Percentiles rank a stretch among this genome's conserved stretches.
These are phyloP conservation scores for Picea sitchensis DNA, from an alignment of 75 land plant species.

Conservation along the genomic window DNA sequence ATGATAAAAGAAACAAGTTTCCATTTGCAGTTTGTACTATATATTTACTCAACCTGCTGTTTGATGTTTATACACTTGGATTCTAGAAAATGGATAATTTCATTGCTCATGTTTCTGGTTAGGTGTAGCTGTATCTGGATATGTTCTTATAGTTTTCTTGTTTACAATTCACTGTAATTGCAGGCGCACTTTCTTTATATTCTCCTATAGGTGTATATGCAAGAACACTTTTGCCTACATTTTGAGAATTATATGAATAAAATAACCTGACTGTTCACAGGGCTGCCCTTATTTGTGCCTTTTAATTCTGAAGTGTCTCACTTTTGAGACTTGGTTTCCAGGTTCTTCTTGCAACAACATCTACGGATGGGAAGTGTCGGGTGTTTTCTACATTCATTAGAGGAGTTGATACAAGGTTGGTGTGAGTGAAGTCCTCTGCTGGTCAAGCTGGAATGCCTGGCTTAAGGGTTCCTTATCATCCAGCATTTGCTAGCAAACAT, in stretches of 20 bases:
- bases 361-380: slow-evolving; percentile 96
- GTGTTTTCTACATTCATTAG: slow-evolving; percentile 94
- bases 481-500: not conserved
- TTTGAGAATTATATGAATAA: not conserved
- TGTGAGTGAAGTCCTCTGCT: not conserved
- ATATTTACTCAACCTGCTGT: not conserved
- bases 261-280: not conserved
- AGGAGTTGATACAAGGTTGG: slow-evolving; percentile 87
- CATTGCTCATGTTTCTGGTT: not conserved
- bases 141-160: not conserved
- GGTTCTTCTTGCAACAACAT: slow-evolving; percentile 97
- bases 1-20: not conserved
- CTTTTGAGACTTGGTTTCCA: slow-evolving; percentile 19
- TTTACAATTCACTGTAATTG: not conserved
- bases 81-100: not conserved
- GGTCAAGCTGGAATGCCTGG: not conserved
- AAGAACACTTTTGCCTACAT: not conserved
- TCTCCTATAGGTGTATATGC: not conserved
- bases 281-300: not conserved
- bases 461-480: too few species aligned
- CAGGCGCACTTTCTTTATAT: not conserved
- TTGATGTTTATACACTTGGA: not conserved
- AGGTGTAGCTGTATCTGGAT: not conserved
- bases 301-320: not conserved
- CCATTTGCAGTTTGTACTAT: not conserved